Conservation (phyloP, 108 stramenopile genomes). For the Nannochloropsis oceanica region DNA sequence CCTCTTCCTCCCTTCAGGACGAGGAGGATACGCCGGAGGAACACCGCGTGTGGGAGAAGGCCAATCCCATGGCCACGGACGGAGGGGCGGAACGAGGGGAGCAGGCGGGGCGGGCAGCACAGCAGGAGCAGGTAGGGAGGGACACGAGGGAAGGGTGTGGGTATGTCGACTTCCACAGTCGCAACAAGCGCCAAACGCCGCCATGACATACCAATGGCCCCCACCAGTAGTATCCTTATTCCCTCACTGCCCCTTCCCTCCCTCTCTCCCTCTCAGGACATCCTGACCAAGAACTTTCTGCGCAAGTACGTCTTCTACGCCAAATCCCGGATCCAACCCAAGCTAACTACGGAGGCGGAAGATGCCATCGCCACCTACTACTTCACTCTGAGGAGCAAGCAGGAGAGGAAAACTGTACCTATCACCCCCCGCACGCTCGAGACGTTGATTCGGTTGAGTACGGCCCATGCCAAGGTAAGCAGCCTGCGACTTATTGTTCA, state of each 20-base stretch:
- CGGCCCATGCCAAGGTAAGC: slow-evolving; percentile 85
- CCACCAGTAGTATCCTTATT: not conserved
- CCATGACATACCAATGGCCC: too few relatives aligned
- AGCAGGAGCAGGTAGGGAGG: not conserved
- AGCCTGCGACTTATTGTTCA: slow-evolving; percentile 3
- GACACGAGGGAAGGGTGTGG: not conserved
- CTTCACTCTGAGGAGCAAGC: slow-evolving; percentile 79
- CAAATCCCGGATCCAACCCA: slow-evolving; percentile 70
- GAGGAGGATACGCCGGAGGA: not conserved
- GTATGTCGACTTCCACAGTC: too few relatives aligned
- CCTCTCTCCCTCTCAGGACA: slow-evolving; percentile 32
- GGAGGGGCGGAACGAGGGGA: not conserved
- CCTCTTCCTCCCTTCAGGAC: not conserved
- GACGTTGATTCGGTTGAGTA: slow-evolving; percentile 90
- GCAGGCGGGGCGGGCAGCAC: not conserved
- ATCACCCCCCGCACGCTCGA: slow-evolving; percentile 94
- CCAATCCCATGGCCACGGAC: not conserved
- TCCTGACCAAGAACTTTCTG: slow-evolving; percentile 79
- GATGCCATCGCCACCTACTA: slow-evolving; percentile 88
- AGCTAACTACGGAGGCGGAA: slow-evolving; percentile 72
- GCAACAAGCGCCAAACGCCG: not conserved
- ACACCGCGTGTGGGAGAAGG: not conserved
- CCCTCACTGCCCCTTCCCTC: not conserved
- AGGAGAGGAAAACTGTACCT: slow-evolving; percentile 53
- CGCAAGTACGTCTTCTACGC: slow-evolving; percentile 95